Evolutionary conservation across 352 stramenopile species (phyloP), one percentile per base, ranked within the genome.

Genomic region (Pythium dissotocum): DNA sequence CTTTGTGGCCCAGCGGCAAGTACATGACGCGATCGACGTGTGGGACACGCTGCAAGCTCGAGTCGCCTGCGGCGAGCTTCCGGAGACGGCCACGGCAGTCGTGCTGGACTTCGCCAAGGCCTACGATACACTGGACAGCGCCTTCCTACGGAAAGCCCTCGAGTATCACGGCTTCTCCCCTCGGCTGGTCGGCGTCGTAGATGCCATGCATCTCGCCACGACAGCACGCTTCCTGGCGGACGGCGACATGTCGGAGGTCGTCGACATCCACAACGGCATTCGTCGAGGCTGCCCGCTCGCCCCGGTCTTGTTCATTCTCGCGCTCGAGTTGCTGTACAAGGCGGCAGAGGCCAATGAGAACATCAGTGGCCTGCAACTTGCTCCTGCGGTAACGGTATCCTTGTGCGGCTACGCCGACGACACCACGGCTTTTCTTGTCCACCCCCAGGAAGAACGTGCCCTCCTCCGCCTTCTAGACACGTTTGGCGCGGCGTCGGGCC

Each of bases 31-130:
- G 4, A 18, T 67, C 8, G 48, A 59, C 35, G 42, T 58, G 14
- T 65, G 42, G 28, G 16, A 36, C 5, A 30, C 59, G 30, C 1
- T 57, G 0, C 59, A 49, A 8, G 28, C 16, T 1, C 30, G 10
- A 2, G 44, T 56, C 6, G 10, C 1, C 8, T 0, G 28, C n/a
- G 44, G 42, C 2, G 18, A 18, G 18, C 14, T 33, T 1, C 60
- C 48, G 8, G 12, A 2, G 12, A n/a, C 30, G 4, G 44, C 48
- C 1, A 18, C 38, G 4, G 61, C 61, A 3, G 51, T 67, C 4
- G 14, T 61, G 12, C 16, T 67, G 1, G 61, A 67, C n/a, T 61
- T 61, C n/a, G 61, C 33, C 1, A 67, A 67, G 24, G 61, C 52
- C 0, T 67, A 67, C 30, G 61, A 61, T 12, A 55, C 61, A 26